Conservation (phyloP, 2,329 filamentous ascomycete genomes). For the Cladophialophora chaetospira region DNA sequence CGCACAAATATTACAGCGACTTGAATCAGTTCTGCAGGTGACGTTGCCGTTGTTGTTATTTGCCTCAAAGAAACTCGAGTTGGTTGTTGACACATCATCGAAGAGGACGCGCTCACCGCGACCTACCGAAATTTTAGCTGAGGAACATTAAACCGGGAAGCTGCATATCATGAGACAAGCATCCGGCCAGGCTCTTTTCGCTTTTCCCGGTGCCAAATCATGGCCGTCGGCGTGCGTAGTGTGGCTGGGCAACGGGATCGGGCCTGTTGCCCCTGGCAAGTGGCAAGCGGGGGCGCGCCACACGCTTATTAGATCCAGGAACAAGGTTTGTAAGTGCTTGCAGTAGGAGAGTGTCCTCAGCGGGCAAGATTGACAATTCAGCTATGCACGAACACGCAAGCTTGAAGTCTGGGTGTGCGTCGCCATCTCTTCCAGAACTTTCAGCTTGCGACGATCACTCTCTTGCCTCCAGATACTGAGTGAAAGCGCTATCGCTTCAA, state of each 20-base stretch:
- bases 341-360: neutral
- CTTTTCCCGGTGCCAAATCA: neutral
- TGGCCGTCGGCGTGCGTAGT: neutral
- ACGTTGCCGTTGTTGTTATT: too few species aligned
- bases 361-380: neutral
- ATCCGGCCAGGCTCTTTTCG: neutral
- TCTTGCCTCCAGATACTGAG: too few species aligned
- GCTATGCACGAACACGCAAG: neutral
- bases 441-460: too few species aligned
- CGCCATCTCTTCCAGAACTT: too few species aligned
- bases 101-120: neutral
- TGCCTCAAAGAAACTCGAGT: too few species aligned
- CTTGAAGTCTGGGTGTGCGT: too few species aligned
- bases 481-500: too few species aligned
- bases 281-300: too few species aligned
- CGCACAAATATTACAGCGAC: too few species aligned
- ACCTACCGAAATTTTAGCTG: neutral
- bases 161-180: neutral
- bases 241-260: neutral
- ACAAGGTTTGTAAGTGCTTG: neutral
- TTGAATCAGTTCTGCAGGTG: too few species aligned
- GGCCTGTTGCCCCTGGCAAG: too few species aligned
- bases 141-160: neutral
- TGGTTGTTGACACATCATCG: neutral
- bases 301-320: too few species aligned